These are phyloP conservation scores for Mycena maculata DNA, from an alignment of 768 basidiomycete genomes.

Conservation along the genomic window DNA sequence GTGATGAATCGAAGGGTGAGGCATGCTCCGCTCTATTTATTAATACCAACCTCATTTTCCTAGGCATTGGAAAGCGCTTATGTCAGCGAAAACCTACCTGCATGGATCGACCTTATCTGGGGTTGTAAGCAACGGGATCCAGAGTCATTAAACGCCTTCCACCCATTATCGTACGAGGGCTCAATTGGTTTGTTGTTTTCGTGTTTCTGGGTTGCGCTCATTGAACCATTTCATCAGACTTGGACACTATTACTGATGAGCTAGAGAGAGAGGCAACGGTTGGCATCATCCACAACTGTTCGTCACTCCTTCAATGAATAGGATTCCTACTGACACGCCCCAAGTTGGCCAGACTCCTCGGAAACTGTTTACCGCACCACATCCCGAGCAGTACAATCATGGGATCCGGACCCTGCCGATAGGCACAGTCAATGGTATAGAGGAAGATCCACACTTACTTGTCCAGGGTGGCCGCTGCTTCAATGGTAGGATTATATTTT, in stretches of 20 bases:
- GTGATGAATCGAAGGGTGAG: conserved; percentile 78
- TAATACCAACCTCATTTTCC: background rate
- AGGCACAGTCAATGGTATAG: conserved; percentile 78
- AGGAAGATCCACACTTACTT: conserved; percentile 83
- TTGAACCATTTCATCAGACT: conserved; percentile 58
- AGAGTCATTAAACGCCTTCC: conserved; percentile 85
- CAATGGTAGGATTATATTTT: conserved; percentile 56
- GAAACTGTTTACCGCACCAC: conserved; percentile 81
- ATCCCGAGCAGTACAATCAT: conserved; percentile 80
- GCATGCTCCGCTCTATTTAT: background rate
- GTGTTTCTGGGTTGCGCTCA: background rate
- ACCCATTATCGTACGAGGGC: conserved; percentile 94
- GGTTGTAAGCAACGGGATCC: conserved; percentile 86
- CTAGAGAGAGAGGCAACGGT: conserved; percentile 92
- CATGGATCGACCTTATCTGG: conserved; percentile 97
- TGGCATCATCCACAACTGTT: conserved; percentile 95
- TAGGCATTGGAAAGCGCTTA: conserved; percentile 90
- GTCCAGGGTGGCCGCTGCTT: conserved; percentile 65
- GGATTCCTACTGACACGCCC: background rate
- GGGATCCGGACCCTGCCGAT: conserved; percentile 80
- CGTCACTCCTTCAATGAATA: conserved; percentile 40
- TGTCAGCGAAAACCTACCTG: conserved; percentile 84
- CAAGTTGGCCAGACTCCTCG: conserved; percentile 92
- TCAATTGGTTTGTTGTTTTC: conserved; percentile 70
- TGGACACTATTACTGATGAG: conserved; percentile 88